phyloP scores from a whole-genome alignment of 345 rosid genomes.

The Streptanthus diversifolius region DNA sequence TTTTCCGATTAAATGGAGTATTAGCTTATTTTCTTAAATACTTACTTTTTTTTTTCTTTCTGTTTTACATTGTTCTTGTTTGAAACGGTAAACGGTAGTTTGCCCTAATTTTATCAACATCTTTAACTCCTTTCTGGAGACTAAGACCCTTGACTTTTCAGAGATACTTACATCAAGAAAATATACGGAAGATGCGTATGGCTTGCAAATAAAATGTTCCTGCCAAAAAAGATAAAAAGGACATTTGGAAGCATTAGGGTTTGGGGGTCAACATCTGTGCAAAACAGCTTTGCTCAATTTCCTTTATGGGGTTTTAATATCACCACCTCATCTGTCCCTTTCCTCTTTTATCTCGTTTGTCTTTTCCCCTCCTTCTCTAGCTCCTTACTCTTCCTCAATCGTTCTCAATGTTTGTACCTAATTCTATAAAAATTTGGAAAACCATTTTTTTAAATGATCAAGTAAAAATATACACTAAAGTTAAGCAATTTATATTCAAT shows the following conservation, averaged over 20 bases:
- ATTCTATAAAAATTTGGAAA: neutral
- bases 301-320: neutral
- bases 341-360: neutral
- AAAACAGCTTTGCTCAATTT: slow-evolving; percentile 4
- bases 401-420: too few species aligned
- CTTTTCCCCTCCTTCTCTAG: neutral
- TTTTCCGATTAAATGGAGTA: too few species aligned
- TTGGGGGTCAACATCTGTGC: slow-evolving; percentile 6
- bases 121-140: neutral
- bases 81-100: neutral
- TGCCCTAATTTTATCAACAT: neutral
- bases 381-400: too few species aligned
- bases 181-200: neutral
- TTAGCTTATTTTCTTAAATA: too few species aligned
- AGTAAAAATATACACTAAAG: neutral
- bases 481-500: neutral
- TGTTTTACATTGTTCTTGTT: neutral
- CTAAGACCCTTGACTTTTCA: neutral
- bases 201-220: neutral
- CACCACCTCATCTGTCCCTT: slow-evolving; percentile 7
- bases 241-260: slow-evolving; percentile 1
- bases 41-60: neutral
- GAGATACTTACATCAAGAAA: neutral
- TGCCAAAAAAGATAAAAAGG: neutral
- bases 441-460: neutral